Evolutionary conservation across 495 filamentous ascomycete species (phyloP), one percentile per base, ranked within the genome.

Genomic region (Penicillium dipodomyicola): DNA sequence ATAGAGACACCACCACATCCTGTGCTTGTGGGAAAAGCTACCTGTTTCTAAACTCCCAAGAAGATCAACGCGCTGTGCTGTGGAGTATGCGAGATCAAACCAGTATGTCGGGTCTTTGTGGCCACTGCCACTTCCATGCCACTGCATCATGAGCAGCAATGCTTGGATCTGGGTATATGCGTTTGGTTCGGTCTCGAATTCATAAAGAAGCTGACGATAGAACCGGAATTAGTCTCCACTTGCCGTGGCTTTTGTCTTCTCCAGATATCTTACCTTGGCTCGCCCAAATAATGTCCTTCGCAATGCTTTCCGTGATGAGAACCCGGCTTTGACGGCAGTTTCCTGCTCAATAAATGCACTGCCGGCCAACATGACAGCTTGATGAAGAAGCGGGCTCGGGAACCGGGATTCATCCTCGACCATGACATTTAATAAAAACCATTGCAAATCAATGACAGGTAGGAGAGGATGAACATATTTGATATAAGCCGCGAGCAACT

Each of bases 1-100:
- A 25, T 54, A 54, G 9, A 54, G 52, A 47, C 52, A 54, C 52
- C 52, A 54, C 52, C 52, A 54, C n/a, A 54, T n/a, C 15, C 52
- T 37, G 22, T 54, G 52, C 23, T 47, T 54, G 23, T 54, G 52
- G 23, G 52, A 54, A 33, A 54, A 54, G 25, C 52, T 54, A 5
- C 52, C 52, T 14, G 42, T 44, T 23, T 54, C 43, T 12, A 54
- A 17, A 39, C 42, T 39, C 1, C 15, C 20, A 1, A 54, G 52
- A 4, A 54, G 42, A 19, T 20, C 41, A 11, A 54, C 42, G 5
- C 52, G 52, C 42, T 54, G 43, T 54, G 52, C 52, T 19, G 52
- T 54, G 14, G 52, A 54, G 19, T 54, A 54, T 15, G 52, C 52
- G 15, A 54, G 42, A 25, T 54, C 52, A 11, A 54, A 54, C 52